Conservation (phyloP, 352 stramenopile species). For the Pythium chondricola region DNA sequence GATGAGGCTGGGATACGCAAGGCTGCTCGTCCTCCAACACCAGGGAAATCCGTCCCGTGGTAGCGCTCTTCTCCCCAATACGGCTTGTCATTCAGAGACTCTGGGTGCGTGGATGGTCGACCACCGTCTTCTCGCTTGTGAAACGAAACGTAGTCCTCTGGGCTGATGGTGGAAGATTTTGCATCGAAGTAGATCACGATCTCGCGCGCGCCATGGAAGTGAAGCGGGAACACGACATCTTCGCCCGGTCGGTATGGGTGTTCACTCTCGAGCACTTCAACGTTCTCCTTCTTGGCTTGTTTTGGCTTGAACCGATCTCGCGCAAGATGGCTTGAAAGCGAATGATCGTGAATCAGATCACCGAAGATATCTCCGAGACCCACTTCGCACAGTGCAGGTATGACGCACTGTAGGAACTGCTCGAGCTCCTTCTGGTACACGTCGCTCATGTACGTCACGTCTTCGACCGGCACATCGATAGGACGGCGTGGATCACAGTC, state of each 20-base stretch:
- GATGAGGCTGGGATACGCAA: conserved; percentile 54
- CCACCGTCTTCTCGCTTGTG: conserved; percentile 31
- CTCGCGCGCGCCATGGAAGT: conserved; percentile 56
- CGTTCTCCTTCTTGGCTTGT: conserved; percentile 52
- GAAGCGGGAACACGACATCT: conserved; percentile 51
- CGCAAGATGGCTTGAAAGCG: neutral
- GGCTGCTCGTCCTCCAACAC: conserved; percentile 40
- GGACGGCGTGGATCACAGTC: conserved; percentile 48
- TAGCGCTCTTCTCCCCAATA: conserved; percentile 77
- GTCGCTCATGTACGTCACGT: conserved; percentile 41
- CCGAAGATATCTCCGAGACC: neutral
- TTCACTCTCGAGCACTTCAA: conserved; percentile 72
- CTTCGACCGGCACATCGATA: conserved; percentile 47
- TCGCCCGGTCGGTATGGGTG: conserved; percentile 63
- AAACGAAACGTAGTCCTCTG: conserved; percentile 83
- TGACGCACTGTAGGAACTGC: conserved; percentile 30
- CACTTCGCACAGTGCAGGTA: conserved; percentile 23
- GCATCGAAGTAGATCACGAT: conserved; percentile 84
- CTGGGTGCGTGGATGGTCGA: conserved; percentile 5
- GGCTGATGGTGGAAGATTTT: conserved; percentile 49
- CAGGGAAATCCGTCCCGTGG: conserved; percentile 63
- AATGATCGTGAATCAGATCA: neutral
- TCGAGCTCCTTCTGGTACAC: conserved; percentile 35
- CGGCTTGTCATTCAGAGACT: conserved; percentile 17
- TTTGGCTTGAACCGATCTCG: conserved; percentile 37